Percentiles rank a stretch among this genome's conserved stretches.
Conservation (phyloP, 176 grass and related monocot genomes). For the Hsuehochloa calcarea region DNA sequence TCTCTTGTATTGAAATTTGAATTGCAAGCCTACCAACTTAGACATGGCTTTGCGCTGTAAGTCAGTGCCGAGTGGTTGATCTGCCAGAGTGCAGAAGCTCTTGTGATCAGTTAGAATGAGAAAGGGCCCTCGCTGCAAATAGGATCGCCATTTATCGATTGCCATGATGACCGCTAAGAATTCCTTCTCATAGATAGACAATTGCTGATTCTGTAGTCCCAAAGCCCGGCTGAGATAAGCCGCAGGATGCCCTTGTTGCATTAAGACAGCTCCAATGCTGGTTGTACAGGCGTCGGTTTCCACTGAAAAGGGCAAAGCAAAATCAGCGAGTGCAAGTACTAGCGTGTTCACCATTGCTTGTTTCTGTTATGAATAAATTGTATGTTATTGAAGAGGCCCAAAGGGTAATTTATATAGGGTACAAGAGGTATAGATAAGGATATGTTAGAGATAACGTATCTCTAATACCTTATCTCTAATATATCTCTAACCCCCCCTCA, state of each 20-base stretch:
- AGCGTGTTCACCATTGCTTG: neutral
- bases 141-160: neutral
- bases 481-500: too few relatives aligned
- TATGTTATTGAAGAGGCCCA: too few relatives aligned
- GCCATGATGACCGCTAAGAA: neutral
- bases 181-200: neutral
- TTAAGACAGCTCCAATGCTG: too few relatives aligned
- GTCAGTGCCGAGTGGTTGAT: neutral
- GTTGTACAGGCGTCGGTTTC: too few relatives aligned
- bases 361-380: too few relatives aligned
- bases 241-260: neutral
- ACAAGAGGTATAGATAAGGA: too few relatives aligned
- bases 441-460: too few relatives aligned
- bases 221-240: neutral
- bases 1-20: too few relatives aligned
- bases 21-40: neutral
- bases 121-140: neutral
- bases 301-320: too few relatives aligned
- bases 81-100: neutral
- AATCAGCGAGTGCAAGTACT: neutral
- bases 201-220: fast-evolving
- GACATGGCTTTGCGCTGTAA: neutral
- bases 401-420: too few relatives aligned
- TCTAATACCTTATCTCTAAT: too few relatives aligned
- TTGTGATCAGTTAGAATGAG: neutral